Evolutionary conservation across 371 early-diverging fungal genomes (phyloP).

Genomic region (Entomophthora muscae): DNA sequence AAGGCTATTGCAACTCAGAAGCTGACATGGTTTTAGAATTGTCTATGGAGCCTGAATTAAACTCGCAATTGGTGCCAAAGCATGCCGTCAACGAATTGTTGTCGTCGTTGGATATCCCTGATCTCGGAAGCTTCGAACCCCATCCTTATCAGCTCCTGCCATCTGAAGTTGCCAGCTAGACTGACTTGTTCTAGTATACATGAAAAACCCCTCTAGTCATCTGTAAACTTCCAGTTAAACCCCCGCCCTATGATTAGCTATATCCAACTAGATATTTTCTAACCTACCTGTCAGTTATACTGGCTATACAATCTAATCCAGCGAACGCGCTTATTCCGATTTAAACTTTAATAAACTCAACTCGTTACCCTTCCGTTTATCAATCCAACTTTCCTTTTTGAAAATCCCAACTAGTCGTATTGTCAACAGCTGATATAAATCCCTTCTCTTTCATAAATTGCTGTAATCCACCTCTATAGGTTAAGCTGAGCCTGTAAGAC

Average conservation of each 20-base stretch:
- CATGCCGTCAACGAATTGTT: conserved; percentile 36
- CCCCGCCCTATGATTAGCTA: not conserved
- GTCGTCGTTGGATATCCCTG: conserved; percentile 13
- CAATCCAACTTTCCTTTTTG: too few relatives aligned
- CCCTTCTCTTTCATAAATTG: too few relatives aligned
- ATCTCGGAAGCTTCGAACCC: not conserved
- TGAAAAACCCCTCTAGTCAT: not conserved
- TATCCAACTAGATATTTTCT: too few relatives aligned
- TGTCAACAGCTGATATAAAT: too few relatives aligned
- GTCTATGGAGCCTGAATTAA: conserved; percentile 58
- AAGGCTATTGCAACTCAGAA: not conserved
- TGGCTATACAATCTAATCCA: too few relatives aligned
- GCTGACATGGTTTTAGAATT: conserved; percentile 26
- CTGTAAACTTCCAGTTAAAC: not conserved
- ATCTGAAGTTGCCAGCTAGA: not conserved
- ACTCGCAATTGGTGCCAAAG: conserved; percentile 42
- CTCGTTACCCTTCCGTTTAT: too few relatives aligned
- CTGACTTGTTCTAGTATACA: not conserved
- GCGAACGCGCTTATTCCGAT: too few relatives aligned
- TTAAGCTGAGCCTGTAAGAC: too few relatives aligned
- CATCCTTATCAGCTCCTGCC: not conserved
- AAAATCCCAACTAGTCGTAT: too few relatives aligned
- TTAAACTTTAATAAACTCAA: too few relatives aligned
- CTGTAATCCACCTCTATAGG: too few relatives aligned
- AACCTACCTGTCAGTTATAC: too few relatives aligned